Evolutionary conservation across 495 filamentous ascomycete species (phyloP), one percentile per base, ranked within the genome.

Genomic region (Penicillium daleae): DNA sequence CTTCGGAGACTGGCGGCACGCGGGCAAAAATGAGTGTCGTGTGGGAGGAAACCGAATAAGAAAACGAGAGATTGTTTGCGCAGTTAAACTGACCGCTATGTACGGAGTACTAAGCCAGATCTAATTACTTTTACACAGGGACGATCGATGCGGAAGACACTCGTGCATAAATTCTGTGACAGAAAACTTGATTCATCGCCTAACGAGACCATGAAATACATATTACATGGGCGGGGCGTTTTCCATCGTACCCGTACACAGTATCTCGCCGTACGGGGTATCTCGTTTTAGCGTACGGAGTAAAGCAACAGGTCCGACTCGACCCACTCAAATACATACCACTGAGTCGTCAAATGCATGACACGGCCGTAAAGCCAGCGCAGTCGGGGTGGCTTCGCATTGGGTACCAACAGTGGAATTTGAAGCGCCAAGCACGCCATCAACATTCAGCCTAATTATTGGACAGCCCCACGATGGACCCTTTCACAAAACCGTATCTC

Each of bases 221-320:
- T 19, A 22, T 46, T 46, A 46, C 40, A 46, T 22, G 1, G n/a
- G 32, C 31, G 27, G 51, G 51, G 17, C 31, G 51, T 54, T 33
- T 54, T 54, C 12, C 31, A 17, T 46, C 40, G n/a, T 46, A 54
- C 10, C 29, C 17, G 15, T 39, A 39, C 35, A 3, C 13, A 17
- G 51, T 35, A 46, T 46, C 40, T 46, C 40, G 40, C 29, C 12
- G 35, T 39, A 39, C 35, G 13, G 35, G 3, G 51, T 35, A 46
- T 46, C 40, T 46, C 40, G 40, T 46, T 46, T 46, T 46, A n/a
- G 40, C 40, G 22, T 46, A 46, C 40, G 15, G n/a, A n/a, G n/a
- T n/a, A n/a, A n/a, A n/a, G 39, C 17, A 17, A 46, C 40, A 46
- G n/a, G 21, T 46, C 40, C 40, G 40, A 19, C 22, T 46, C 12